Conservation (phyloP, 345 rosid genomes). For the Eucalyptus decipiens region DNA sequence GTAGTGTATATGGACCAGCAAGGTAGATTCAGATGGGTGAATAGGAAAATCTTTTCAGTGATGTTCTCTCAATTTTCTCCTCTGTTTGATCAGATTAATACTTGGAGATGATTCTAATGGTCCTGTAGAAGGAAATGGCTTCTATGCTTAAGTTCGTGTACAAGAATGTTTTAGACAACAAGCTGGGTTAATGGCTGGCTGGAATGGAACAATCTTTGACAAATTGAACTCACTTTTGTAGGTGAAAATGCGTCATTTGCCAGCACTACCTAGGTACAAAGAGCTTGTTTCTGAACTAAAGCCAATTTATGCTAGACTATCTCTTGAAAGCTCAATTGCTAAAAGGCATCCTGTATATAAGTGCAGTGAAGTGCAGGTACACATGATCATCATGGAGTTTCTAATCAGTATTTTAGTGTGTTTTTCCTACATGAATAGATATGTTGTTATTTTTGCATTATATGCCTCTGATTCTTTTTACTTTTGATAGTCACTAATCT, state of each 20-base stretch:
- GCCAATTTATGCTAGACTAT: slow-evolving; percentile 58
- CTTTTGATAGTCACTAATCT: neutral
- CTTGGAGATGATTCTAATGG: neutral
- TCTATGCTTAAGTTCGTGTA: neutral
- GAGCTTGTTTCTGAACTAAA: slow-evolving; percentile 70
- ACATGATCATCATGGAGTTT: neutral
- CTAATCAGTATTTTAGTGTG: neutral
- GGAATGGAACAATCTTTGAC: neutral
- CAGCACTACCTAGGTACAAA: slow-evolving; percentile 54
- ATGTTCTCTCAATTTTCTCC: neutral
- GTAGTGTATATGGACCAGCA: neutral
- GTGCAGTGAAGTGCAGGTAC: slow-evolving; percentile 84
- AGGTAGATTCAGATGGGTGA: neutral
- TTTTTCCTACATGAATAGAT: neutral
- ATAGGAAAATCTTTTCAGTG: neutral
- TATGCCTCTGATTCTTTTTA: neutral
- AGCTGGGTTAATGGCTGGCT: neutral
- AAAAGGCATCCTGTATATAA: slow-evolving; percentile 70
- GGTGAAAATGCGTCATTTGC: slow-evolving; percentile 48
- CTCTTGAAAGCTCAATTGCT: slow-evolving; percentile 43
- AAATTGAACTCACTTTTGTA: slow-evolving; percentile 1
- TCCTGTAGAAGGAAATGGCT: neutral
- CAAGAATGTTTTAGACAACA: neutral
- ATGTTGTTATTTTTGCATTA: neutral
- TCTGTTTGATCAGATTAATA: neutral